Evolutionary conservation across 2,329 filamentous ascomycete species (phyloP), one percentile per base, ranked within the genome.

Genomic region (Hymenoscyphus fraxineus): DNA sequence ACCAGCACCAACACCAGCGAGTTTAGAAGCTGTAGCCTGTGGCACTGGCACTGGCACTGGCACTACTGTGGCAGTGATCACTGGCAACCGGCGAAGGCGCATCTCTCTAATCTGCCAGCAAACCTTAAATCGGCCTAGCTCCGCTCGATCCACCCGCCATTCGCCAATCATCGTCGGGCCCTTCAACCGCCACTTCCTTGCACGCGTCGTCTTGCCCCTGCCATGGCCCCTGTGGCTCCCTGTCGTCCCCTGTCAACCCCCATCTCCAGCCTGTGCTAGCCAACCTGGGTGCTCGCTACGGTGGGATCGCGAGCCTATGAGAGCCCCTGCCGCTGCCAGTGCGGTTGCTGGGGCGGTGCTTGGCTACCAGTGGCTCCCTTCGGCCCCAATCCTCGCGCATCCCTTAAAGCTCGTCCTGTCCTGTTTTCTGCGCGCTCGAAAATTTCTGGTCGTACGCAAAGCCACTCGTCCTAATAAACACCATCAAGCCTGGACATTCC

Each of bases 391-490:
- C 59, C 55, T 58, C 59, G 35, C 41, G 40, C 51, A 59, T 60
- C 59, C 63, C 63, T 65, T 65, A 65, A 62, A 65, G 44, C 63
- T 58, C 58, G 41, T 12, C 41, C 39, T 41, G 16, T 39, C 22
- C 39, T 39, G 59, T 40, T 35, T 27, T 56, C 41, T 41, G 19
- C n/a, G 44, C 19, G 19, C 5, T 10, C n/a, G 44, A 51, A 51
- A 51, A 22, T 41, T 55, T 57, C 39, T 64, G 63, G 63, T 61
- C 44, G 63, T 62, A 57, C 60, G 57, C 44, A 66, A 67, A 66
- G 65, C 69, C 66, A 69, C 65, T 65, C 59, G 47, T 58, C 62
- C 66, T 64, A 63, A 66, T 60, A 66, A 69, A 3, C 44, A 51
- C 15, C 44, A 19, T 51, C 44, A 51, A 51, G 44, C 63, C 64